phyloP scores from a whole-genome alignment of 495 filamentous ascomycete species.

The Clavariopsis aquatica region DNA sequence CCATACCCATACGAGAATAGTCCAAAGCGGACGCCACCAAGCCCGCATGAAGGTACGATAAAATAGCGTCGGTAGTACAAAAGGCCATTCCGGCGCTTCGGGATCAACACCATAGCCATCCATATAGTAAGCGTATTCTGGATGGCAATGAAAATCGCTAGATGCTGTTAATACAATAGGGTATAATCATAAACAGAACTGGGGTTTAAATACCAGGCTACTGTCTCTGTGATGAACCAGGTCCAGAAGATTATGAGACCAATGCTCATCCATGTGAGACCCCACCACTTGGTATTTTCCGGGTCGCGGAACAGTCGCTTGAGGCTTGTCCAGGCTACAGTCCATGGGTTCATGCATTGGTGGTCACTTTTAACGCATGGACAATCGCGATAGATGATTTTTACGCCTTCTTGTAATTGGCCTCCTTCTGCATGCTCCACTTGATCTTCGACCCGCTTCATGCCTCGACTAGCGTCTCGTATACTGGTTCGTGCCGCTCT shows the following conservation, averaged over 20 bases:
- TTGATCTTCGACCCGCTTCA: slow-evolving; percentile 42
- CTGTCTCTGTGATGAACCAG: slow-evolving; percentile 30
- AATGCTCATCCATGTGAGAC: slow-evolving; percentile 35
- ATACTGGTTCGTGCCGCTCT: slow-evolving; percentile 42
- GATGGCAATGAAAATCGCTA: slow-evolving; percentile 33
- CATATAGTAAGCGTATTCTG: slow-evolving; percentile 25
- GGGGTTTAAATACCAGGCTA: slow-evolving; percentile 30
- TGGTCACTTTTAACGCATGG: slow-evolving; percentile 24
- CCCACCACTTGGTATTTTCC: not conserved
- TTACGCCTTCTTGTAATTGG: slow-evolving; percentile 8
- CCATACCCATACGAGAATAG: slow-evolving; percentile 20
- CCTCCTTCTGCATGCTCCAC: slow-evolving; percentile 35
- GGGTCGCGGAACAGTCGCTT: slow-evolving; percentile 28
- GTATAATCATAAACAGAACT: not conserved
- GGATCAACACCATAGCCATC: slow-evolving; percentile 29
- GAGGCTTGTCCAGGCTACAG: slow-evolving; percentile 17
- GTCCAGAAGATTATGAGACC: slow-evolving; percentile 14
- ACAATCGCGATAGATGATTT: slow-evolving; percentile 26
- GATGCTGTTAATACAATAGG: not conserved
- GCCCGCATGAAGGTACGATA: slow-evolving; percentile 21
- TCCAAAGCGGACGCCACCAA: slow-evolving; percentile 27
- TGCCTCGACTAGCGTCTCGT: slow-evolving; percentile 43
- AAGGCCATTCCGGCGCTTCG: slow-evolving; percentile 33
- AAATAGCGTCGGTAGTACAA: slow-evolving; percentile 30
- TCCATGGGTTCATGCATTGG: not conserved